Evolutionary conservation across 2,329 filamentous ascomycete species (phyloP).

Genomic region (Epichloe bromicola): DNA sequence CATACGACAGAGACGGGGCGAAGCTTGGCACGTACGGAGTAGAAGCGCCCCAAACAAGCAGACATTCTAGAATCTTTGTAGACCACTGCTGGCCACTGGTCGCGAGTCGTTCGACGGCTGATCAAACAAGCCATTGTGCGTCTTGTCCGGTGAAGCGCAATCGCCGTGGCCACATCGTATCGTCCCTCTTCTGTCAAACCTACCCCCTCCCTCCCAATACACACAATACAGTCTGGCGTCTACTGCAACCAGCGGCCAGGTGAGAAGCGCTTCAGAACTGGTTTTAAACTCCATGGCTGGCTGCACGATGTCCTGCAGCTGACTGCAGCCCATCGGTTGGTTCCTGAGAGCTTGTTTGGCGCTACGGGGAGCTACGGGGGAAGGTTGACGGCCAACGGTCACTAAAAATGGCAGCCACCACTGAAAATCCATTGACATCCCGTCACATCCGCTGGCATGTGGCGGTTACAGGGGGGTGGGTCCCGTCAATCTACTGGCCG

Average conservation of each 20-base stretch:
- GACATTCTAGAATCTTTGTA: not conserved
- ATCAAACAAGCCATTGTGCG: not conserved
- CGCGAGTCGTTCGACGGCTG: not conserved
- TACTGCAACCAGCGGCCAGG: too few species aligned
- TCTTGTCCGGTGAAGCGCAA: too few species aligned
- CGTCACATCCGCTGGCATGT: not conserved
- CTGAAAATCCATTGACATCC: not conserved
- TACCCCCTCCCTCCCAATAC: too few species aligned
- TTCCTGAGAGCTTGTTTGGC: not conserved
- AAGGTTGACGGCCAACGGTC: not conserved
- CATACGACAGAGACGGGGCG: not conserved
- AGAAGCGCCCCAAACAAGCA: not conserved
- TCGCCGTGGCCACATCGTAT: too few species aligned
- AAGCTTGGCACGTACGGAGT: not conserved
- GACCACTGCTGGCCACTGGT: not conserved
- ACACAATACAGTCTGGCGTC: too few species aligned
- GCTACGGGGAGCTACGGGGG: not conserved
- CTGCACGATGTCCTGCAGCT: not conserved
- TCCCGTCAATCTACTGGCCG: not conserved
- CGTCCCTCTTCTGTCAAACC: too few species aligned
- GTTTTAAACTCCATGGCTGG: too few species aligned
- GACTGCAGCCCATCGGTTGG: not conserved
- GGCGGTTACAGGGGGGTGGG: not conserved
- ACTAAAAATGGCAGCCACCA: constrained; percentile 6
- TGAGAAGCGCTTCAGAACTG: too few species aligned